Percentiles rank a stretch among this genome's conserved stretches.
These are phyloP conservation scores for Picea abies DNA, from an alignment of 83 land plant genomes.

Conservation along the genomic window DNA sequence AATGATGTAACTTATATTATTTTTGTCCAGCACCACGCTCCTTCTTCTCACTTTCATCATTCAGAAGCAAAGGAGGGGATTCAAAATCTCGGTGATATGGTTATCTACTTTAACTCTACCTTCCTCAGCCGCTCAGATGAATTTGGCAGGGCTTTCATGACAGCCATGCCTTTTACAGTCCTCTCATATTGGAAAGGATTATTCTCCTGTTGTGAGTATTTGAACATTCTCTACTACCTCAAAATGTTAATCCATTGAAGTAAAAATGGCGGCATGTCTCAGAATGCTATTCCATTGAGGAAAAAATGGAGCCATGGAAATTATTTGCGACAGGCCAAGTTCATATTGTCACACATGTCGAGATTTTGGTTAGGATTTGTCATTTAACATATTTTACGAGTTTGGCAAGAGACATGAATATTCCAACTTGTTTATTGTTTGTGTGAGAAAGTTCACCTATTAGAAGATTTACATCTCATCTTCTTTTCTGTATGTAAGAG, in stretches of 20 bases:
- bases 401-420: background rate
- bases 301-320: background rate
- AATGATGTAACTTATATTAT: background rate
- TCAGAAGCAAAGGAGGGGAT: slow-evolving; percentile 17
- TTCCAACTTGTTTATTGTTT: slow-evolving; percentile 1
- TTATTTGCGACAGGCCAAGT: slow-evolving; percentile 1
- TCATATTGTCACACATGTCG: background rate
- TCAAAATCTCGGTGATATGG: slow-evolving; percentile 16
- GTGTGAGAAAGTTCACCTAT: slow-evolving; percentile 9
- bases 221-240: background rate
- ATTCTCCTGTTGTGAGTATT: slow-evolving; percentile 7
- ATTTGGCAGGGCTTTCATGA: background rate
- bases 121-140: slow-evolving; percentile 1
- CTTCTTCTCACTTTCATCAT: slow-evolving; percentile 14
- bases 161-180: background rate
- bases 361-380: background rate
- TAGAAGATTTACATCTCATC: background rate
- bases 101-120: background rate
- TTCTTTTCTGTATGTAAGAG: slow-evolving; percentile 13
- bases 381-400: slow-evolving; percentile 1
- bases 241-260: background rate
- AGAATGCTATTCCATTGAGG: slow-evolving; percentile 1
- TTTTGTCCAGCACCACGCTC: slow-evolving; percentile 16
- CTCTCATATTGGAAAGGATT: background rate
- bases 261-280: background rate